Evolutionary conservation across 352 stramenopile species (phyloP).

Genomic region (Globisporangium radiosum): DNA sequence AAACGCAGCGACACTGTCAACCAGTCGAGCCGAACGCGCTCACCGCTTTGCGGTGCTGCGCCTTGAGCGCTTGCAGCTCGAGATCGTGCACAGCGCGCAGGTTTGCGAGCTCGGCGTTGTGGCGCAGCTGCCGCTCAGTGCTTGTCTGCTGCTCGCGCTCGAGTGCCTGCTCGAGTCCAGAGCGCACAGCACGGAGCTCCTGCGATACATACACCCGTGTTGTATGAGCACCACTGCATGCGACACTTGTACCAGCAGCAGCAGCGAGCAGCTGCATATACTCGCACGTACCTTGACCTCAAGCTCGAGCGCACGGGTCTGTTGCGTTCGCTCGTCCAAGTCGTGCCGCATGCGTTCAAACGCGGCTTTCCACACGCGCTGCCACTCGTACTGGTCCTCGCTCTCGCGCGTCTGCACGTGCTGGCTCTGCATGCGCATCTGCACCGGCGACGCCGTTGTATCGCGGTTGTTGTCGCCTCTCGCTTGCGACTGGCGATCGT

Average conservation of each 20-base stretch:
- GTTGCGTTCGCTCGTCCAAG: slow-evolving; percentile 23
- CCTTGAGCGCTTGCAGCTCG: slow-evolving; percentile 41
- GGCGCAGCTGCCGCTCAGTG: slow-evolving; percentile 25
- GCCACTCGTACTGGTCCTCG: slow-evolving; percentile 66
- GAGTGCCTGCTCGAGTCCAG: slow-evolving; percentile 32
- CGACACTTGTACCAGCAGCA: neutral
- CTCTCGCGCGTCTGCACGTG: slow-evolving; percentile 53
- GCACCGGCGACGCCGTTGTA: neutral
- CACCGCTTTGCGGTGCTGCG: slow-evolving; percentile 45
- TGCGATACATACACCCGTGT: slow-evolving; percentile 1
- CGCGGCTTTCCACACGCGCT: slow-evolving; percentile 61
- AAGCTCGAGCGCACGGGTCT: slow-evolving; percentile 22
- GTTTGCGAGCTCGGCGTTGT: slow-evolving; percentile 40
- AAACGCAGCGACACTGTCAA: neutral
- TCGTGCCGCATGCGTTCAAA: slow-evolving; percentile 55
- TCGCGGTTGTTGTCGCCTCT: neutral
- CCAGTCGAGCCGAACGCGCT: neutral
- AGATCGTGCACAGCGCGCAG: slow-evolving; percentile 36
- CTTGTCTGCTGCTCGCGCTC: slow-evolving; percentile 24
- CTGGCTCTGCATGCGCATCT: slow-evolving; percentile 29
- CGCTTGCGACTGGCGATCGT: too few relatives aligned
- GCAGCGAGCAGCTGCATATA: neutral
- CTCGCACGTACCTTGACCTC: slow-evolving; percentile 35
- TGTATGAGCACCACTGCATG: neutral
- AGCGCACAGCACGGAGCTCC: slow-evolving; percentile 38